Evolutionary conservation across 2,329 filamentous ascomycete species (phyloP).

Genomic region (Diaporthe ilicicola): DNA sequence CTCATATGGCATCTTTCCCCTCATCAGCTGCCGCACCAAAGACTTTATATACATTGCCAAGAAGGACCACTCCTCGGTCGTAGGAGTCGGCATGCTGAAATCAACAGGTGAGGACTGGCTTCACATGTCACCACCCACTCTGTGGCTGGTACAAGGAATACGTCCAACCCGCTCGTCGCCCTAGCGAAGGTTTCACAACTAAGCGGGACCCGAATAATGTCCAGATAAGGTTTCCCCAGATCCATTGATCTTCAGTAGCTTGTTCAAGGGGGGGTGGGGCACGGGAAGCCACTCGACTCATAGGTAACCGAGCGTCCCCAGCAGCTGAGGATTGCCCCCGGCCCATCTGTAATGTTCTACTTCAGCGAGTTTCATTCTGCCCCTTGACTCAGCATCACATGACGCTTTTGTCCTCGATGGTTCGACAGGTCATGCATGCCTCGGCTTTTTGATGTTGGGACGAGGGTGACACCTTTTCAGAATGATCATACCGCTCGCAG

Average conservation of each 20-base stretch:
- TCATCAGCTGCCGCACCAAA: background rate
- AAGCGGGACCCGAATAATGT: slow-evolving; percentile 6
- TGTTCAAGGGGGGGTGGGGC: slow-evolving; percentile 4
- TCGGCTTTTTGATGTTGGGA: background rate
- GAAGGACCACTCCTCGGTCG: slow-evolving; percentile 13
- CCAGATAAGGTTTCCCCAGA: slow-evolving; percentile 21
- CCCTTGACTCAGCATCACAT: slow-evolving; percentile 8
- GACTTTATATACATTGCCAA: background rate
- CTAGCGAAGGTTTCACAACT: slow-evolving; percentile 17
- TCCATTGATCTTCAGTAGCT: slow-evolving; percentile 5
- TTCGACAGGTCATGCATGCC: background rate
- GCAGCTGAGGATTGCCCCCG: background rate
- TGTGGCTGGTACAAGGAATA: background rate
- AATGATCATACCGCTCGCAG: background rate
- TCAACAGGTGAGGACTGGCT: background rate
- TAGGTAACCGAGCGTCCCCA: background rate
- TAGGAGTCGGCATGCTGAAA: slow-evolving; percentile 1
- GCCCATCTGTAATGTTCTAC: background rate
- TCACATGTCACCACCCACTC: background rate
- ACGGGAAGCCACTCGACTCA: background rate
- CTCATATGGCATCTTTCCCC: slow-evolving; percentile 4
- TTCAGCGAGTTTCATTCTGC: background rate
- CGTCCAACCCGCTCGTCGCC: background rate
- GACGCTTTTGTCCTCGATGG: background rate
- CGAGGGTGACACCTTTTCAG: background rate